These are phyloP conservation scores for Comarum palustre DNA, from an alignment of 306 rosid species.

Conservation along the genomic window DNA sequence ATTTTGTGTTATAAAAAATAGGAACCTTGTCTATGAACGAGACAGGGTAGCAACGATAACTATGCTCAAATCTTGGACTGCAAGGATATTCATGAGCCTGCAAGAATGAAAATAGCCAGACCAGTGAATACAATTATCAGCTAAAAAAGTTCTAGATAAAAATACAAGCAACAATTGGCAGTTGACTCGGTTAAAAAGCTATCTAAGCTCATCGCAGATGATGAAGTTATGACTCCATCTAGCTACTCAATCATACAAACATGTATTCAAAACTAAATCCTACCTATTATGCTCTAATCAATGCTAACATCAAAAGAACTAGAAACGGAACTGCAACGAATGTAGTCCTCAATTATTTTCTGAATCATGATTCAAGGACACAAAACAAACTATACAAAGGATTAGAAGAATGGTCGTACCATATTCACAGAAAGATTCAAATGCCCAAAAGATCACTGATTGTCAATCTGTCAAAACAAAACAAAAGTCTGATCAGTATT, in stretches of 20 bases:
- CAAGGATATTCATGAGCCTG: slow-evolving; percentile 30
- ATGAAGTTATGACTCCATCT: neutral
- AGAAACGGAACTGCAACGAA: neutral
- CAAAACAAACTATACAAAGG: neutral
- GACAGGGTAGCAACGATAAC: slow-evolving; percentile 38
- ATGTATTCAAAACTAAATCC: neutral
- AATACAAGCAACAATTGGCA: neutral
- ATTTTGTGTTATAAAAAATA: neutral
- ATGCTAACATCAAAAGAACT: neutral
- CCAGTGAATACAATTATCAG: neutral
- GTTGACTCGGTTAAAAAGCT: neutral
- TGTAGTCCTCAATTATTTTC: neutral
- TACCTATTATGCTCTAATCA: neutral
- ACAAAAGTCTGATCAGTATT: slow-evolving; percentile 11
- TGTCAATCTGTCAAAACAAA: slow-evolving; percentile 20
- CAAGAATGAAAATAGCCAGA: slow-evolving; percentile 4
- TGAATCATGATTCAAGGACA: neutral
- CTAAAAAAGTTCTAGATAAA: neutral
- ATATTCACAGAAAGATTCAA: slow-evolving; percentile 20
- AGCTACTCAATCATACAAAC: slow-evolving; percentile 1
- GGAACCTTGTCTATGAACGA: slow-evolving; percentile 38
- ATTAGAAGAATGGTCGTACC: slow-evolving; percentile 22
- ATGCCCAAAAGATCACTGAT: slow-evolving; percentile 13
- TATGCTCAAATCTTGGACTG: slow-evolving; percentile 30
- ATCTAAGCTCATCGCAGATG: neutral